Percentiles rank a stretch among this genome's conserved stretches.
phyloP scores from a whole-genome alignment of 1,139 yeast species.

The Kodamaea suecica region DNA sequence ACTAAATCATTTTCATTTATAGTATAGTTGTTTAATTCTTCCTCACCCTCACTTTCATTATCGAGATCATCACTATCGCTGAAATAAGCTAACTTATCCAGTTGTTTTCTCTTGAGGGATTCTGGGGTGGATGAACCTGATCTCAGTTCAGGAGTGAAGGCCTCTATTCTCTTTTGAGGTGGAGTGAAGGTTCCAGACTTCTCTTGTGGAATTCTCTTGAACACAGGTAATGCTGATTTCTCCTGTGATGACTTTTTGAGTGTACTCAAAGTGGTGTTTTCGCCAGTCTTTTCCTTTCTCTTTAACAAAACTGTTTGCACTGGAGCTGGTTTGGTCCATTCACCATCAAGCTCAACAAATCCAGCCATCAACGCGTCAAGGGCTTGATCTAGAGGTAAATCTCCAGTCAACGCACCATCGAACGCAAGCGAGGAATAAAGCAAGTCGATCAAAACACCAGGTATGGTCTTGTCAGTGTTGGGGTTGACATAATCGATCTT shows the following conservation, averaged over 20 bases:
- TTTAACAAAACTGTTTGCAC: slow-evolving; percentile 28
- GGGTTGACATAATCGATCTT: slow-evolving; percentile 61
- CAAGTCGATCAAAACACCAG: slow-evolving; percentile 39
- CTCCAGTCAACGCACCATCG: slow-evolving; percentile 54
- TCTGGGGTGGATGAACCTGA: no score
- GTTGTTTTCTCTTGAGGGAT: slow-evolving; percentile 45
- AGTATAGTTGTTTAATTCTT: slow-evolving; percentile 19
- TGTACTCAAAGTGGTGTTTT: slow-evolving; percentile 13
- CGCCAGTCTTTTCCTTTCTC: slow-evolving; percentile 21
- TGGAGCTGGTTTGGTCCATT: slow-evolving; percentile 48
- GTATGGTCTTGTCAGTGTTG: slow-evolving; percentile 42
- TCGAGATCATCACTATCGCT: slow-evolving; percentile 48
- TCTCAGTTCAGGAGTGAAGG: no score
- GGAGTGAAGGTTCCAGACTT: background rate
- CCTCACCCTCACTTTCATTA: slow-evolving; percentile 37
- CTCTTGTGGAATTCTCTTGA: no score
- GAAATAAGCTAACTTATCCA: slow-evolving; percentile 49
- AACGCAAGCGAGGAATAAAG: slow-evolving; percentile 40
- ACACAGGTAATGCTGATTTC: no score
- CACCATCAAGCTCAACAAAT: slow-evolving; percentile 42
- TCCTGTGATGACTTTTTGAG: slow-evolving; percentile 26
- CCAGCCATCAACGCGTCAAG: slow-evolving; percentile 65
- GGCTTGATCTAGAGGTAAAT: slow-evolving; percentile 47
- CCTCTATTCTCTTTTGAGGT: slow-evolving; percentile 22
- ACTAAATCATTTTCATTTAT: slow-evolving; percentile 46